Conservation (phyloP, 768 basidiomycete species). For the Steccherinum ochraceum region DNA sequence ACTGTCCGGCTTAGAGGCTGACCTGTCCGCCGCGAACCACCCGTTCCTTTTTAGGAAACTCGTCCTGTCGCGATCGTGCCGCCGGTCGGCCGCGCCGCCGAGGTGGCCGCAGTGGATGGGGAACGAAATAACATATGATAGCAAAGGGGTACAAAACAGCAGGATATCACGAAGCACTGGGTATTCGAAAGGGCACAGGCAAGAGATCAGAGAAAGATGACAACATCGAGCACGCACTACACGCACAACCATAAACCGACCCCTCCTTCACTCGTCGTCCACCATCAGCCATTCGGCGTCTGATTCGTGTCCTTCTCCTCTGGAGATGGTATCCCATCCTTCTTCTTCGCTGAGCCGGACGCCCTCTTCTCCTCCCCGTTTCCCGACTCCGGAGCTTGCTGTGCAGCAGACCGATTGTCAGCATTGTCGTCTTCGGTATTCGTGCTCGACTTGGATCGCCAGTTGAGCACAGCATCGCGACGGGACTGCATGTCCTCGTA, state of each 20-base stretch:
- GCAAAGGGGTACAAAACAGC: constrained; percentile 6
- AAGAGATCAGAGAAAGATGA: constrained; percentile 1
- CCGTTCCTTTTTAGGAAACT: constrained; percentile 4
- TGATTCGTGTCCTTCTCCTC: constrained; percentile 64
- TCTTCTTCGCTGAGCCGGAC: constrained; percentile 42
- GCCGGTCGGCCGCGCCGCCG: not conserved
- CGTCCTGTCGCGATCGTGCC: constrained; percentile 1
- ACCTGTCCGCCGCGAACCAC: no score
- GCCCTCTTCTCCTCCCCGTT: constrained; percentile 56
- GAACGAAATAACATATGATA: constrained; percentile 5
- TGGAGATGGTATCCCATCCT: constrained; percentile 71
- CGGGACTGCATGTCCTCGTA: constrained; percentile 83
- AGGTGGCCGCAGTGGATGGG: constrained; percentile 1
- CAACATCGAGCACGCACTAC: constrained; percentile 19
- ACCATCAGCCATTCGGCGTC: constrained; percentile 92
- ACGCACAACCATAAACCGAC: no score
- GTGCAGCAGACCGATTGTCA: constrained; percentile 19
- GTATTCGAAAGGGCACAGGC: constrained; percentile 15
- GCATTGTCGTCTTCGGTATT: constrained; percentile 18
- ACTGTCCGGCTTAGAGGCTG: constrained; percentile 6
- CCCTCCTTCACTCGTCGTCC: constrained; percentile 21
- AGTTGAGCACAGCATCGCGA: constrained; percentile 55
- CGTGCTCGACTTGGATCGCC: constrained; percentile 27
- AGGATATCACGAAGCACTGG: constrained; percentile 16
- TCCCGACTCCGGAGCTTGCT: constrained; percentile 50